Conservation (phyloP, 352 stramenopile genomes). For the Pythium folliculosum region DNA sequence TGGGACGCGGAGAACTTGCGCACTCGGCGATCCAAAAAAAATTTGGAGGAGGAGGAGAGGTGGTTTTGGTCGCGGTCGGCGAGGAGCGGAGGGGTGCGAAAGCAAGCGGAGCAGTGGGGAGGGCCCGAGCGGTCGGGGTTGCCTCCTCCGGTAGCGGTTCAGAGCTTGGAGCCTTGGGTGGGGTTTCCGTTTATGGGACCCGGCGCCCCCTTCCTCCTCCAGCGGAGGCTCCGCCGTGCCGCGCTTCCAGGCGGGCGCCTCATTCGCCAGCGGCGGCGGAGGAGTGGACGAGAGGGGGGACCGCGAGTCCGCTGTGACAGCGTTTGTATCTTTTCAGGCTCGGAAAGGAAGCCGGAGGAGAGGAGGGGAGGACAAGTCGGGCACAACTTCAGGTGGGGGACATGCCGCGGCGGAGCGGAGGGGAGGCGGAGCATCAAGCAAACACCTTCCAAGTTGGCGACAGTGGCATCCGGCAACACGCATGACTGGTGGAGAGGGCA, state of each 20-base stretch:
- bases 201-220: slow-evolving; percentile 1
- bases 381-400: slow-evolving; percentile 19
- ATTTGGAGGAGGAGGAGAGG: slow-evolving; percentile 11
- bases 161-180: slow-evolving; percentile 17
- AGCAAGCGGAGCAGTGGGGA: slow-evolving; percentile 17
- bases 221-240: slow-evolving; percentile 1
- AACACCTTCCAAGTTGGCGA: slow-evolving; percentile 2
- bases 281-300: slow-evolving; percentile 29
- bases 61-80: slow-evolving; percentile 7
- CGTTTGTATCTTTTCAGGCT: slow-evolving; percentile 14
- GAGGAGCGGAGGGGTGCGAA: slow-evolving; percentile 5
- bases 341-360: neutral
- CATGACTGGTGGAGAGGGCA: slow-evolving; percentile 31
- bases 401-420: slow-evolving; percentile 5
- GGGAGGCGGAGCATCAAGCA: slow-evolving; percentile 4
- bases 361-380: slow-evolving; percentile 7
- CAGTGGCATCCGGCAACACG: neutral
- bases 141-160: slow-evolving; percentile 29
- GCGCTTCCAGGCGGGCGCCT: slow-evolving; percentile 9
- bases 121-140: slow-evolving; percentile 20
- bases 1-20: slow-evolving; percentile 24
- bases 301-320: slow-evolving; percentile 18
- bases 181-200: slow-evolving; percentile 28
- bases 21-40: slow-evolving; percentile 22
- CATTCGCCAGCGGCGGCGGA: slow-evolving; percentile 14